Conservation (phyloP, 306 rosid genomes). For the Macrotyloma uniflorum region DNA sequence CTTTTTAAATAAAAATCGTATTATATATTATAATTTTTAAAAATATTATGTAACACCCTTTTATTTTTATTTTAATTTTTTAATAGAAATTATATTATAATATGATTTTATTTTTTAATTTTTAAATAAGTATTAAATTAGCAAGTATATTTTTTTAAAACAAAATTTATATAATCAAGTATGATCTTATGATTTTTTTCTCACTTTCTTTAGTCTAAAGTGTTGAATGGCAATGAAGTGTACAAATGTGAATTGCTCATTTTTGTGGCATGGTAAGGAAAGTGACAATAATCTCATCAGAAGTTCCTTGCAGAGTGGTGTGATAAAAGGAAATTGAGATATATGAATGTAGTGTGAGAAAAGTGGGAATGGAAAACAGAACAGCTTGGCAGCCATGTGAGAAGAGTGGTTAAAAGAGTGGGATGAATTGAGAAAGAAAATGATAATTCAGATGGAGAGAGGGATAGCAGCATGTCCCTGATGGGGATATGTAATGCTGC, state of each 20-base stretch:
- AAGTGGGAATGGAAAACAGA: slow-evolving; percentile 30
- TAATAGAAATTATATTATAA: no score
- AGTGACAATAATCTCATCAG: not conserved
- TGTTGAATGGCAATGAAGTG: not conserved
- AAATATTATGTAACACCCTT: no score
- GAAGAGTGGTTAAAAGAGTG: slow-evolving; percentile 12
- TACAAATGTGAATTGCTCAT: not conserved
- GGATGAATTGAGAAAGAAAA: slow-evolving; percentile 32
- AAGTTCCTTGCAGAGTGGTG: not conserved
- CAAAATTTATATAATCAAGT: no score
- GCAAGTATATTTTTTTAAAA: no score
- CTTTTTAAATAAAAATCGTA: no score
- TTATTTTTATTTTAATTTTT: no score
- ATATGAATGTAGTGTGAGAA: not conserved
- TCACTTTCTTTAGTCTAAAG: no score
- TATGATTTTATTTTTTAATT: no score
- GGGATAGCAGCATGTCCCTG: not conserved
- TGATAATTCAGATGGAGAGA: slow-evolving; percentile 21
- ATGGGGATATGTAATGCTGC: slow-evolving; percentile 34
- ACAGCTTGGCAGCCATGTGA: slow-evolving; percentile 56
- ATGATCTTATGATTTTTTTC: no score
- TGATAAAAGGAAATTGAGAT: not conserved
- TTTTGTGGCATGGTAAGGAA: not conserved
- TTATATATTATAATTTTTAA: no score
- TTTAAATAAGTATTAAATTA: no score